A percentile compares a stretch with the other conserved stretches of the same genome.
Conservation (phyloP, 2,329 filamentous ascomycete genomes). For the Monosporascus sp. region DNA sequence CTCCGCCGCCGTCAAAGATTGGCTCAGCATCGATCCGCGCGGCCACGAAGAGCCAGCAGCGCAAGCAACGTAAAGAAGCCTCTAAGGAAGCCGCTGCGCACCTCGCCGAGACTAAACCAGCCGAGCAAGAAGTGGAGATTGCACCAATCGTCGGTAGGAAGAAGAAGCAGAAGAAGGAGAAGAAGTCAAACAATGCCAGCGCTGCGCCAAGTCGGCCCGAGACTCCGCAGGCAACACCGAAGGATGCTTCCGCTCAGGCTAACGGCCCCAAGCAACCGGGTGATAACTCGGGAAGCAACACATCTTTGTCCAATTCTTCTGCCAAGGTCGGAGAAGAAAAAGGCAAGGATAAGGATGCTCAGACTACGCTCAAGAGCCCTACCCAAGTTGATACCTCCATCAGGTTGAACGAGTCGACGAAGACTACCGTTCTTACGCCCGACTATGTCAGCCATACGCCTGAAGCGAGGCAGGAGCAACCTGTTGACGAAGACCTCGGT, state of each 20-base stretch:
- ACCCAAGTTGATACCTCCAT: slow-evolving; percentile 26
- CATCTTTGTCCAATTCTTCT: background rate
- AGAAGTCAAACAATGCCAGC: slow-evolving; percentile 31
- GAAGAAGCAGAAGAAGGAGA: slow-evolving; percentile 81
- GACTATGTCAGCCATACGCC: slow-evolving; percentile 25
- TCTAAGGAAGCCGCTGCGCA: slow-evolving; percentile 58
- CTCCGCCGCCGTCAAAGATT: slow-evolving; percentile 62
- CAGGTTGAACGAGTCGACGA: slow-evolving; percentile 29
- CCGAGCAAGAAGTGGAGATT: slow-evolving; percentile 51
- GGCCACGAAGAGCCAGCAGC: slow-evolving; percentile 74
- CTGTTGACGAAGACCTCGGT: slow-evolving; percentile 26
- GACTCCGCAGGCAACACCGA: slow-evolving; percentile 26
- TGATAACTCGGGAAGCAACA: slow-evolving; percentile 10
- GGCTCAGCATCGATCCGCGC: slow-evolving; percentile 64
- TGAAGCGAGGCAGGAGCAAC: slow-evolving; percentile 23
- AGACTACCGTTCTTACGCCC: slow-evolving; percentile 30
- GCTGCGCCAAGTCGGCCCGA: slow-evolving; percentile 22
- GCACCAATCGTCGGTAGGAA: slow-evolving; percentile 75
- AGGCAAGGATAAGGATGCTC: slow-evolving; percentile 16
- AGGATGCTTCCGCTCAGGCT: slow-evolving; percentile 26
- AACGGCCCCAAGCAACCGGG: slow-evolving; percentile 15
- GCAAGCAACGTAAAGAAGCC: slow-evolving; percentile 68
- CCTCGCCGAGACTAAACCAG: slow-evolving; percentile 45
- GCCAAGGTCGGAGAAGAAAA: slow-evolving; percentile 19
- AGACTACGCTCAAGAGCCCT: slow-evolving; percentile 23